Conservation (phyloP, 2,329 filamentous ascomycete genomes). For the Hysterium pulicare region DNA sequence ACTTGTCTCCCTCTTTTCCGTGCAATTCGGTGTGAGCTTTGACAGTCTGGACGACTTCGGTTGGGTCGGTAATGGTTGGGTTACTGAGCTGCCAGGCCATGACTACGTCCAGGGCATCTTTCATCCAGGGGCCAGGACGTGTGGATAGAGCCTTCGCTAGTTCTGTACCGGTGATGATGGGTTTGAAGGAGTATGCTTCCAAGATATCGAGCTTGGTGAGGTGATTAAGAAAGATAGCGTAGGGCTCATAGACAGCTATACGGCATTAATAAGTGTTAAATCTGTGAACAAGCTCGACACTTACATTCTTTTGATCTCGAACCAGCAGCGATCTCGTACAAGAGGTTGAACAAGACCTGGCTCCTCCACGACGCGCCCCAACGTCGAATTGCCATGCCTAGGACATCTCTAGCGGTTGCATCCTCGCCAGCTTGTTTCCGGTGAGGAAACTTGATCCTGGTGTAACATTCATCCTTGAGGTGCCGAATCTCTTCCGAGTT, state of each 20-base stretch:
- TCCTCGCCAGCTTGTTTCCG: conserved; percentile 44
- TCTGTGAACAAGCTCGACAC: conserved; percentile 17
- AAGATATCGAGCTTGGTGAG: conserved; percentile 50
- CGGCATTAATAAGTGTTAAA: background rate
- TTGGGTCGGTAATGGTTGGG: conserved; percentile 60
- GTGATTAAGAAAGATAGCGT: conserved; percentile 52
- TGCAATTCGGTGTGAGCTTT: conserved; percentile 19
- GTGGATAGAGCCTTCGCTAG: conserved; percentile 65
- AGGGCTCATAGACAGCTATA: conserved; percentile 48
- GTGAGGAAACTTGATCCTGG: conserved; percentile 46
- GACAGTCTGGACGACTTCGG: conserved; percentile 45
- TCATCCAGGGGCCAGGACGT: conserved; percentile 81
- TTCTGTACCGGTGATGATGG: conserved; percentile 67
- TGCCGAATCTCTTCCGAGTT: conserved; percentile 61
- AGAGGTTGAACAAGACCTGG: conserved; percentile 65
- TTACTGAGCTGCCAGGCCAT: conserved; percentile 87
- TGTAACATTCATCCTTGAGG: conserved; percentile 53
- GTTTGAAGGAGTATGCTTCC: conserved; percentile 48
- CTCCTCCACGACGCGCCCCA: conserved; percentile 73
- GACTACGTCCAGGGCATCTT: conserved; percentile 71
- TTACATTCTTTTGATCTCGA: conserved; percentile 42
- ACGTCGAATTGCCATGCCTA: conserved; percentile 70
- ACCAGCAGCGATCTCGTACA: conserved; percentile 56
- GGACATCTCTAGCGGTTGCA: conserved; percentile 53
- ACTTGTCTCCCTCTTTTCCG: conserved; percentile 1